Percentiles rank a stretch among this genome's conserved stretches.
These are phyloP conservation scores for Acorus calamus DNA, from an alignment of 106 monocot species.

Conservation along the genomic window DNA sequence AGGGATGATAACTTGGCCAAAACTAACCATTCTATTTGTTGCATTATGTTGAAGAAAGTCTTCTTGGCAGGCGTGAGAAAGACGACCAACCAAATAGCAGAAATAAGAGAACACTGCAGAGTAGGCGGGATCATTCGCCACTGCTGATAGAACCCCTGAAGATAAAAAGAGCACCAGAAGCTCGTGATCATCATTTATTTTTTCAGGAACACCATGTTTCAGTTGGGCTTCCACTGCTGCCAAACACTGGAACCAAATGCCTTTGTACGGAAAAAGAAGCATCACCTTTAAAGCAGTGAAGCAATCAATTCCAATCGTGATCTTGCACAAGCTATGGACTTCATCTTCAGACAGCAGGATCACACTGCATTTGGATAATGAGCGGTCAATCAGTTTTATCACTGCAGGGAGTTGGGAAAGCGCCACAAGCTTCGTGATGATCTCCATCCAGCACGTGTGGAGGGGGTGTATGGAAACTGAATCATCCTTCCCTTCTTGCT, in stretches of 20 bases:
- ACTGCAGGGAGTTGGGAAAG: conserved; percentile 27
- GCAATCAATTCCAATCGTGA: conserved; percentile 28
- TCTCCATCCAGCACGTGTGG: conserved; percentile 77
- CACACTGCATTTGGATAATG: conserved; percentile 19
- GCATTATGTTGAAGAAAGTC: conserved; percentile 17
- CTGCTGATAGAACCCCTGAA: conserved; percentile 36
- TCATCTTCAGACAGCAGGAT: conserved; percentile 59
- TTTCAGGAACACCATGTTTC: conserved; percentile 13
- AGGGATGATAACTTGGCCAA: conserved; percentile 50
- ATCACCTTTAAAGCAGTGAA: conserved; percentile 53
- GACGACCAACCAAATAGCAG: conserved; percentile 60
- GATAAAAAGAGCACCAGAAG: conserved; percentile 44
- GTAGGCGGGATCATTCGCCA: conserved; percentile 22
- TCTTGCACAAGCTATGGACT: conserved; percentile 33
- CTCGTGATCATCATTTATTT: conserved; percentile 30
- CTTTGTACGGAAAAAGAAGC: conserved; percentile 54
- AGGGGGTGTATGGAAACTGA: conserved; percentile 36
- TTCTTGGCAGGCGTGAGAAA: conserved; percentile 48
- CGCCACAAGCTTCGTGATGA: conserved; percentile 35
- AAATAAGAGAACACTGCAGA: conserved; percentile 45
- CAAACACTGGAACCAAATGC: conserved; percentile 30
- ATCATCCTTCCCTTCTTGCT: conserved; percentile 17
- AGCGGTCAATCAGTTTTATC: conserved; percentile 47
- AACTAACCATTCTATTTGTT: conserved; percentile 14
- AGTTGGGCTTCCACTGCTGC: conserved; percentile 35